Percentiles rank a stretch among this genome's conserved stretches.
phyloP scores from a whole-genome alignment of 371 early-diverging fungal species.

The Cokeromyces recurvatus region DNA sequence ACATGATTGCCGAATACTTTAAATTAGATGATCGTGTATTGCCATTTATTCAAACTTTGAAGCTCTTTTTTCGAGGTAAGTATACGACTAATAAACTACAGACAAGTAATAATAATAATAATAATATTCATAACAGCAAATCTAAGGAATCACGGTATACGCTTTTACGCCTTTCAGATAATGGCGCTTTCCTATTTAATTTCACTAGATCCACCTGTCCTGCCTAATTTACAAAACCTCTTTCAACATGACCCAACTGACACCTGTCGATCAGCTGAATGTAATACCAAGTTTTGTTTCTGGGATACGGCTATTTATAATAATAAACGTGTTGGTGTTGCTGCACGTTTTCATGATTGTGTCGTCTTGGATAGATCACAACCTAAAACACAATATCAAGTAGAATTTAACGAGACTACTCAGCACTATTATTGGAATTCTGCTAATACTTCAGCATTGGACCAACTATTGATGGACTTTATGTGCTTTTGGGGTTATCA shows the following conservation, averaged over 20 bases:
- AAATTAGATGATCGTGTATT: slow-evolving; percentile 2
- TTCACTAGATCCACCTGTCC: slow-evolving; percentile 8
- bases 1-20: slow-evolving; percentile 4
- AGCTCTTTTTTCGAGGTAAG: background rate
- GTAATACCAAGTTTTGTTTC: background rate
- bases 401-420: background rate
- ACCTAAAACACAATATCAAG: background rate
- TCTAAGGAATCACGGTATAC: too few relatives aligned
- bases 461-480: slow-evolving; percentile 8
- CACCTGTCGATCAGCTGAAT: background rate
- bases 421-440: slow-evolving; percentile 9
- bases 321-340: background rate
- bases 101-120: too few relatives aligned
- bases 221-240: slow-evolving; percentile 15
- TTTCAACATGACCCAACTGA: background rate
- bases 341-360: slow-evolving; percentile 10
- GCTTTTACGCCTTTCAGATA: slow-evolving; percentile 1
- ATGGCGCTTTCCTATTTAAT: slow-evolving; percentile 4
- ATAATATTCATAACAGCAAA: too few relatives aligned
- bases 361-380: background rate
- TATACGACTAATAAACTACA: too few relatives aligned
- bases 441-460: background rate
- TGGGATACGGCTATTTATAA: slow-evolving; percentile 1
- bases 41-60: background rate
- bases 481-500: slow-evolving; percentile 11